Base-by-base conservation (phyloP, 2,329 filamentous ascomycete genomes). In the Triangularia setosa region DNA sequence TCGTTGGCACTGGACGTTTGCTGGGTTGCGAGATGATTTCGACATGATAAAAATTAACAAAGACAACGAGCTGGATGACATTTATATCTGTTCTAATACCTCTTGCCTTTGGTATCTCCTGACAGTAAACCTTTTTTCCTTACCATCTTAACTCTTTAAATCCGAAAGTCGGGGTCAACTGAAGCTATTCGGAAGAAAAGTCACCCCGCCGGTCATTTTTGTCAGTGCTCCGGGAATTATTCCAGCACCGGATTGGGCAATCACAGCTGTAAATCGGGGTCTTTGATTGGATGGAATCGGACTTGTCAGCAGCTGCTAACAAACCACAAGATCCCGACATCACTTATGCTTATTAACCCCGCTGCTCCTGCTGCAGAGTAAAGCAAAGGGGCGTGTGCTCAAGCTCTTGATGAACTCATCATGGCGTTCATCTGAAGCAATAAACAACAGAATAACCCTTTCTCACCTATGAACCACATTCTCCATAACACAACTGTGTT, bases 391-490 rank as follows among this genome's bases (percentile, higher is more conserved):
- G 35, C n/a, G 5, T 18, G 35, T 44, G 30, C 30, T 40, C 14
- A 40, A 40, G 33, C 33, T 57, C 30, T 21, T 57, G 23, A 62
- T 63, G 57, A 63, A 60, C 27, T 63, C 61, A 63, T 60, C 56
- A 60, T 63, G 61, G 56, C 61, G 61, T 63, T 40, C 33, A 53
- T 60, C 40, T 58, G 58, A 63, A 55, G 52, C 25, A 24, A 55
- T 55, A 28, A 25, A 55, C 52, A 27, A n/a, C 1, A 25, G 23
- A 25, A 12, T 25, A 14, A 12, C 4, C 12, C 52, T 27, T 11
- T 55, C 14, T 24, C 7, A 25, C 14, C 52, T 28, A 33, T 33
- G 9, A 59, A 27, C 14, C 60, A 23, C 33, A 24, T 8, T 12
- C 44, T 24, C 23, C 23, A 21, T 7, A 54, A 27, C 30, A 52